Evolutionary conservation across 2,329 filamentous ascomycete species (phyloP).

Genomic region (Cryphonectria nitschkei): DNA sequence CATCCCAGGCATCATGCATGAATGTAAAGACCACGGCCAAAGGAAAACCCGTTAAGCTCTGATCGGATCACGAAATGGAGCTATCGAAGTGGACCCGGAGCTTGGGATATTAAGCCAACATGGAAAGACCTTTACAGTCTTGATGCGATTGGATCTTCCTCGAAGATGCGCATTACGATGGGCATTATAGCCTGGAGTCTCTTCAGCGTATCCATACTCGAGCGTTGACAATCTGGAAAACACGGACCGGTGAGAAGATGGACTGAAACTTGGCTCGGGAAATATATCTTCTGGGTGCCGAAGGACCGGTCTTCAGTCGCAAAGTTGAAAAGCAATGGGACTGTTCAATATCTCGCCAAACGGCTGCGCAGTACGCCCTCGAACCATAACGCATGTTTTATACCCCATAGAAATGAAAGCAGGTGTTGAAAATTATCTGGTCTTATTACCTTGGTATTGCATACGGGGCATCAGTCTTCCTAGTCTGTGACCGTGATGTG

Average conservation of each 20-base stretch:
- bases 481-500: too few species aligned
- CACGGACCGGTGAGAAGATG: neutral
- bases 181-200: neutral
- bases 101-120: neutral
- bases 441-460: too few species aligned
- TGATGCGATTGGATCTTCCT: neutral
- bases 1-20: neutral
- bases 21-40: neutral
- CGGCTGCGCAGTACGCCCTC: neutral
- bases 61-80: neutral
- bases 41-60: neutral
- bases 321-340: neutral
- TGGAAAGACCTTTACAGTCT: neutral
- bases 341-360: neutral
- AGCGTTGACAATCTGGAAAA: neutral
- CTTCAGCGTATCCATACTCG: neutral
- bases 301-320: neutral
- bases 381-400: neutral
- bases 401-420: too few species aligned
- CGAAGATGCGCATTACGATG: neutral
- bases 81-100: neutral
- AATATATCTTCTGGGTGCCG: neutral
- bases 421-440: too few species aligned
- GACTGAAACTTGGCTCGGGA: neutral
- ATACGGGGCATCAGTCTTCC: too few species aligned